A percentile compares a stretch with the other conserved stretches of the same genome.
phyloP scores from a whole-genome alignment of 176 grass and related monocot genomes.

The Zoysia japonica region DNA sequence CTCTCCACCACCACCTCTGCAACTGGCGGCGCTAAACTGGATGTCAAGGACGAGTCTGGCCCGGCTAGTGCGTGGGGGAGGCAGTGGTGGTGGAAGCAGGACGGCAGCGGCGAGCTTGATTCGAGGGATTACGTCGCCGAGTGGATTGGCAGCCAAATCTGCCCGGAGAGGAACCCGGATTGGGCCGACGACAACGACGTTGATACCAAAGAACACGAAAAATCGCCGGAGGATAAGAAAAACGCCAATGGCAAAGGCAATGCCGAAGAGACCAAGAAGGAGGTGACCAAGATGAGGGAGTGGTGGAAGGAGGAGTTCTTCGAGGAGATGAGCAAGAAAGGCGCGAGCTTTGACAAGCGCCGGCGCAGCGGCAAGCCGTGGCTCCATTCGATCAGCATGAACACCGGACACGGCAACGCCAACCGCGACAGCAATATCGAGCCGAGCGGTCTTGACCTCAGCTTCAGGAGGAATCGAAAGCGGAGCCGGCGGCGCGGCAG shows the following conservation, averaged over 20 bases:
- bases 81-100: conserved; percentile 40
- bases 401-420: conserved; percentile 1
- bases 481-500: conserved; percentile 23
- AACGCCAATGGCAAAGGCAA: conserved; percentile 1
- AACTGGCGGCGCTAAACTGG: neutral
- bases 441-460: neutral
- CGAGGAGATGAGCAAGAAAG: conserved; percentile 37
- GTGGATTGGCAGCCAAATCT: conserved; percentile 39
- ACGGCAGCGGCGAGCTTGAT: conserved; percentile 34
- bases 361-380: conserved; percentile 10
- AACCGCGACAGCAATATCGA: neutral
- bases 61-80: conserved; percentile 18
- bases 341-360: conserved; percentile 11
- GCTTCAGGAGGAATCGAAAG: conserved; percentile 10
- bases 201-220: neutral
- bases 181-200: conserved; percentile 15
- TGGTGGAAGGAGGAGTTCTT: conserved; percentile 43
- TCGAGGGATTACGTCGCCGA: conserved; percentile 35
- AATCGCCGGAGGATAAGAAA: conserved; percentile 20
- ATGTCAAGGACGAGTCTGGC: conserved; percentile 6
- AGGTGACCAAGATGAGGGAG: conserved; percentile 20
- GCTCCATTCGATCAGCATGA: conserved; percentile 32
- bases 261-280: neutral
- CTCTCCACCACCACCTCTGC: conserved; percentile 4
- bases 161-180: conserved; percentile 30